Percentiles rank a stretch among this genome's conserved stretches.
phyloP scores from a whole-genome alignment of 192 early-diverging fungal species.

The Lobosporangium transversale region DNA sequence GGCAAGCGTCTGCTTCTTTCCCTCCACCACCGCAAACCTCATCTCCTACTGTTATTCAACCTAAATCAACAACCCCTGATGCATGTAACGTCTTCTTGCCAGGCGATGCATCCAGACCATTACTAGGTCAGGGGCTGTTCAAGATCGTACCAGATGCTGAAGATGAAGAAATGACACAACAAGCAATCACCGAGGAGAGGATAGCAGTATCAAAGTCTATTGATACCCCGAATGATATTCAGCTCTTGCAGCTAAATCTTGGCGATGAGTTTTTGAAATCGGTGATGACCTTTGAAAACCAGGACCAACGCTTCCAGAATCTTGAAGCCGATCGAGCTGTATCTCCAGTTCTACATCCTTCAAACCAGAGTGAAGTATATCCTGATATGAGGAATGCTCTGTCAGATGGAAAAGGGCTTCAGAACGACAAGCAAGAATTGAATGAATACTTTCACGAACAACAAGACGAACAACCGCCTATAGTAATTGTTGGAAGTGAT shows the following conservation, averaged over 20 bases:
- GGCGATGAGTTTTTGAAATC: slow-evolving; percentile 36
- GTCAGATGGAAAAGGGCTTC: background rate
- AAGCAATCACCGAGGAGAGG: background rate
- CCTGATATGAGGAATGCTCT: slow-evolving; percentile 18
- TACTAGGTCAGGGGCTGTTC: slow-evolving; percentile 43
- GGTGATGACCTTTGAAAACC: slow-evolving; percentile 31
- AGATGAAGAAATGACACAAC: slow-evolving; percentile 15
- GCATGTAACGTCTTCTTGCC: slow-evolving; percentile 24
- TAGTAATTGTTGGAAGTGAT: slow-evolving; percentile 51
- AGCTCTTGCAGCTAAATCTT: slow-evolving; percentile 26
- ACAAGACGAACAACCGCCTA: background rate
- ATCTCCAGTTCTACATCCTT: background rate
- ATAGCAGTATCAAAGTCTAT: background rate
- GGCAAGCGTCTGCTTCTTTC: background rate
- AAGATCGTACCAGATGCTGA: slow-evolving; percentile 49
- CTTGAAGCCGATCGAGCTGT: background rate
- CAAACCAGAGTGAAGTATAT: background rate
- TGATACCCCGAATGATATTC: background rate
- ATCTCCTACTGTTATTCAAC: background rate
- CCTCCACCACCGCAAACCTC: slow-evolving; percentile 4
- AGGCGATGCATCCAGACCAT: slow-evolving; percentile 29
- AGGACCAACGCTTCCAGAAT: slow-evolving; percentile 28
- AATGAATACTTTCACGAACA: slow-evolving; percentile 2
- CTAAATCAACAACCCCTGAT: slow-evolving; percentile 7
- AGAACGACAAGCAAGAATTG: slow-evolving; percentile 11